Percentiles rank a stretch among this genome's conserved stretches.
These are phyloP conservation scores for Beauveria sp. DNA, from an alignment of 2,329 filamentous ascomycete species.

Conservation along the genomic window DNA sequence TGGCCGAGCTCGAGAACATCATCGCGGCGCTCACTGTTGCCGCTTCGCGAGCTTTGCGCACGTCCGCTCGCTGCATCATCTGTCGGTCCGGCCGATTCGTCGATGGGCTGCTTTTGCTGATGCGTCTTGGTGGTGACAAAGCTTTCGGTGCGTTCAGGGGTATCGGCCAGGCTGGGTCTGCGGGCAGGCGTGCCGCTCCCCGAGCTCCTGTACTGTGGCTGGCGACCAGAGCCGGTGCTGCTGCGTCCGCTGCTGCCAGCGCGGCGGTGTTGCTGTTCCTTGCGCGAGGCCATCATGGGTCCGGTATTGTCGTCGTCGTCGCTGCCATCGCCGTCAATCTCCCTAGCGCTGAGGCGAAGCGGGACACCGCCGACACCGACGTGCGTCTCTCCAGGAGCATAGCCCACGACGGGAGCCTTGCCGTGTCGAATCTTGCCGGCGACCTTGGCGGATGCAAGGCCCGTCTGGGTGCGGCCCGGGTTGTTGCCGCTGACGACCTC, in stretches of 20 bases:
- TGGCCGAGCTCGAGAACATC: slow-evolving; percentile 47
- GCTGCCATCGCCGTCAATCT: slow-evolving; percentile 83
- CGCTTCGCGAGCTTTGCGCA: slow-evolving; percentile 45
- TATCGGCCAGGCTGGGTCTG: slow-evolving; percentile 46
- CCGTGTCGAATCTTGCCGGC: slow-evolving; percentile 83
- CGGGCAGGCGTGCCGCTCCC: slow-evolving; percentile 31
- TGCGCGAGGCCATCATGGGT: slow-evolving; percentile 35
- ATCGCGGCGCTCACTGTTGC: slow-evolving; percentile 56
- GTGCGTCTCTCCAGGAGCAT: slow-evolving; percentile 69
- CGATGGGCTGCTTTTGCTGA: slow-evolving; percentile 23
- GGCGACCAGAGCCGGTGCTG: slow-evolving; percentile 50
- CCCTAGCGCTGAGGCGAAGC: slow-evolving; percentile 85
- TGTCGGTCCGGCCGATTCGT: slow-evolving; percentile 18
- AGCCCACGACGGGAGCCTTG: slow-evolving; percentile 70
- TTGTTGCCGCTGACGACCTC: slow-evolving; percentile 63
- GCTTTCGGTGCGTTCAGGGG: slow-evolving; percentile 47
- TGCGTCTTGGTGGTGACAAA: slow-evolving; percentile 29
- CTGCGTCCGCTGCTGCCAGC: slow-evolving; percentile 71
- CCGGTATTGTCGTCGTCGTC: slow-evolving; percentile 56
- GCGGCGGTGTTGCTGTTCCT: slow-evolving; percentile 50
- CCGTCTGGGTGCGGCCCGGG: slow-evolving; percentile 50
- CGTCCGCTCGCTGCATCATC: slow-evolving; percentile 40
- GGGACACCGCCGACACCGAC: slow-evolving; percentile 74
- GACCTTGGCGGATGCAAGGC: slow-evolving; percentile 56
- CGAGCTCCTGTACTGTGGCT: slow-evolving; percentile 43